Base-by-base conservation (phyloP, 495 filamentous ascomycete genomes). In the Lepraria neglecta region DNA sequence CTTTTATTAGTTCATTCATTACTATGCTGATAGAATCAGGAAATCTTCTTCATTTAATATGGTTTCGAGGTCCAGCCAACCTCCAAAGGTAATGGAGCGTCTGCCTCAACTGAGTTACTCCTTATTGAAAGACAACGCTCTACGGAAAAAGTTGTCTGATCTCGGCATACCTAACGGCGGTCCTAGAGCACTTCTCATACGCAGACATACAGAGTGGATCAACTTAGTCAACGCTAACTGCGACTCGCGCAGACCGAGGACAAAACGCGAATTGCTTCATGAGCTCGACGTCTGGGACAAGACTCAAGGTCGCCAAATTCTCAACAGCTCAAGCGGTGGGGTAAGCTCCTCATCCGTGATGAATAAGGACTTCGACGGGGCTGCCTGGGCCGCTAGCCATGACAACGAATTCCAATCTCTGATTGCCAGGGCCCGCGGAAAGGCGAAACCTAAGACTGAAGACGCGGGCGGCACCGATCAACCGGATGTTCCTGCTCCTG, bases 221-320 rank as follows among this genome's bases (percentile, higher is more conserved):
- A 97, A 92, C 47, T 70, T 97, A 30, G 97, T 90, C 86, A 99
- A 99, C 70, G 90, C 95, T 15, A 97, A 97, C 65, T 92, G 90
- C 72, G 94, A 99, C 71, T 87, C 90, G 3, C 81, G 78, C 58
- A 74, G 72, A 4, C 90, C 89, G 1, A 87, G 87, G 67, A 73
- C 78, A 6, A 90, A 89, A 65, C 70, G 75, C 4, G 86, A 92
- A 52, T 68, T 98, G 7, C 69, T 94, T 33, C 80, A 79, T 6
- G 92, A 96, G 59, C 69, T 98, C 19, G 86, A 91, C 28, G 67
- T 80, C 3, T 97, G 94, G 92, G 94, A 98, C 67, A 76, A 80
- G 35, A 92, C 87, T 0, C 83, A 92, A 62, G 79, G 79, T 35
- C 64, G 68, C 19, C 64, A 66, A 10, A 56, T 67, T 38, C 24